Conservation (phyloP, 768 basidiomycete species). For the Trametes punicea region DNA sequence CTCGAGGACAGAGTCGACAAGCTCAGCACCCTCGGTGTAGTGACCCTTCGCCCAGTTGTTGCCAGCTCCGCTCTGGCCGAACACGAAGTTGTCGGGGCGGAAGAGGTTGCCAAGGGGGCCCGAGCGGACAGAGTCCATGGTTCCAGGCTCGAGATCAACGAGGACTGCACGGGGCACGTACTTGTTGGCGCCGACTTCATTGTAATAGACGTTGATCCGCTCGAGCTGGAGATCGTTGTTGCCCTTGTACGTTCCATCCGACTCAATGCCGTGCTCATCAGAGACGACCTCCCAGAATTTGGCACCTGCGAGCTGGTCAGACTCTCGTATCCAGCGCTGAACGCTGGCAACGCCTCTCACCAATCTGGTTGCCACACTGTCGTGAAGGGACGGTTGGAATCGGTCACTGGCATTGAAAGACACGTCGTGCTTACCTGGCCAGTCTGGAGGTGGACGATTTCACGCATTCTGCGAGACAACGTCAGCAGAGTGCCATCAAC, state of each 20-base stretch:
- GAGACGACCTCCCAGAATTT: conserved; percentile 98
- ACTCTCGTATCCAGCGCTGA: conserved; percentile 6
- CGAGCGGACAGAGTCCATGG: conserved; percentile 89
- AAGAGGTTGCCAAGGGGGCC: conserved; percentile 89
- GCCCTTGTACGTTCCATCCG: conserved; percentile 92
- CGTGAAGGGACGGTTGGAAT: conserved; percentile 27
- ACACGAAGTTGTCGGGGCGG: conserved; percentile 98
- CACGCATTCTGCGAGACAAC: conserved; percentile 74
- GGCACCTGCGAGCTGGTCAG: conserved; percentile 54
- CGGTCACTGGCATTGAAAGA: background rate
- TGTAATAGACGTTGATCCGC: conserved; percentile 97
- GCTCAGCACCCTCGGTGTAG: conserved; percentile 95
- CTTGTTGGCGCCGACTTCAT: conserved; percentile 92
- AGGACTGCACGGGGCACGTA: conserved; percentile 98
- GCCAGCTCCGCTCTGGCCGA: conserved; percentile 96
- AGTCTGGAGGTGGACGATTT: conserved; percentile 99
- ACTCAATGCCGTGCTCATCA: conserved; percentile 95
- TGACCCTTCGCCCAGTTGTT: conserved; percentile 99
- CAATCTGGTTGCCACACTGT: conserved; percentile 99
- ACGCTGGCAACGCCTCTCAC: conserved; percentile 44
- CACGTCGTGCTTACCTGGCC: conserved; percentile 69
- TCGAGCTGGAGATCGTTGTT: conserved; percentile 94
- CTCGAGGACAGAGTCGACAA: conserved; percentile 96
- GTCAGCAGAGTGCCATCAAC: conserved; percentile 20
- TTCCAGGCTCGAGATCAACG: conserved; percentile 96